Base-by-base conservation (phyloP, 495 filamentous ascomycete species). In the Staphylotrichum longicolle region DNA sequence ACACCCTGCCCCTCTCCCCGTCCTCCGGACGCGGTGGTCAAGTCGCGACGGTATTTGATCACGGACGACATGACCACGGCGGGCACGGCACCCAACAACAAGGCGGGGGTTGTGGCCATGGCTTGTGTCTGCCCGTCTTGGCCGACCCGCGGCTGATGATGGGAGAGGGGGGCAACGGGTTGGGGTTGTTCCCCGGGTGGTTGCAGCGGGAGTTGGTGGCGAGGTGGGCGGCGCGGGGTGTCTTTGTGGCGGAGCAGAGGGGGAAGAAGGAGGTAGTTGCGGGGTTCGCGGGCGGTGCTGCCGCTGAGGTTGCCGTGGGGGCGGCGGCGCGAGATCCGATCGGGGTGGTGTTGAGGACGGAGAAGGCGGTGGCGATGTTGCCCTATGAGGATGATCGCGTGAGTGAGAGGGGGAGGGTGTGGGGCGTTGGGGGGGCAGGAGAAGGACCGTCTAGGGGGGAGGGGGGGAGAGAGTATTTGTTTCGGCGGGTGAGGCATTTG, bases 1-100 rank as follows among this genome's bases (percentile, higher is more conserved):
- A 67, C 55, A 55, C 15, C 44, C 35, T 59, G 0, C 63, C 59
- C 7, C 41, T 15, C 2, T 20, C 33, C 54, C 27, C 40, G 9
- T 14, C 40, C 11, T 27, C 20, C 20, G 20, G 1, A 5, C 14
- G 9, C 30, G 3, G 9, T 34, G 52, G 15, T 5, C 2, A 6
- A n/a, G 20, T 65, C 44, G 33, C 51, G 0, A 61, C 57, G 2
- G 49, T 7, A 1, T 65, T 65, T 41, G 41, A 45, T 37, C 62
- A 64, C 30, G 20, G 42, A 15, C 7, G 6, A 5, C 10, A 9
- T 1, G 62, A 60, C 20, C 42, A 50, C 20, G 20, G 20, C 20
- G 20, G 20, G 20, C 20, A 27, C 20, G 20, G 20, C 20, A 27
- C 20, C 20, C 20, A 27, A 27, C 20, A 27, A 27, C 20, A 27